Evolutionary conservation across 805 yeast species (phyloP).

Genomic region (Ogataea salicorniae): DNA sequence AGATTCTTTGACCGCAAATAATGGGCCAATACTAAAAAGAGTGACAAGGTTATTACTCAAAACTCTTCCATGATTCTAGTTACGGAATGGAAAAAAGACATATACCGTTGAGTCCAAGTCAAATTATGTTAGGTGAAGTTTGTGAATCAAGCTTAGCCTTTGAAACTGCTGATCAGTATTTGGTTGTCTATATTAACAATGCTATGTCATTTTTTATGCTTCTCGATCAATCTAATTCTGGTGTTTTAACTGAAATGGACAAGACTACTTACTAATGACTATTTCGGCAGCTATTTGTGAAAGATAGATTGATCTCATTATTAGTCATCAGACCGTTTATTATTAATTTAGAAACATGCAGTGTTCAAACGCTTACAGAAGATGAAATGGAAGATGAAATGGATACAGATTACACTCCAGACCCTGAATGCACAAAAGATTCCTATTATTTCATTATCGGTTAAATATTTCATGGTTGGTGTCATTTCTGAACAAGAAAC

Average conservation of each 20-base stretch:
- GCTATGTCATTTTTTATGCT: conserved; percentile 35
- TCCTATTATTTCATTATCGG: not conserved
- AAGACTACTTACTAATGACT: conserved; percentile 50
- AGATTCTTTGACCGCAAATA: no score
- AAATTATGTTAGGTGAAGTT: conserved; percentile 40
- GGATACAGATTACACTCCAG: not conserved
- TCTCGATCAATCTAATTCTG: conserved; percentile 29
- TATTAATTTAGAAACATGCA: conserved; percentile 54
- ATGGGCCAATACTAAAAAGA: no score
- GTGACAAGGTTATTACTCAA: no score
- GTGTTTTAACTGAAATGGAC: not conserved
- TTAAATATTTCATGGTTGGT: conserved; percentile 4
- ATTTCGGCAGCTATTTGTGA: conserved; percentile 71
- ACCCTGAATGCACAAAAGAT: not conserved
- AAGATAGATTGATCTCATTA: conserved; percentile 52
- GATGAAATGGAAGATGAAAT: conserved; percentile 52
- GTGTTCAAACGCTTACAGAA: conserved; percentile 33
- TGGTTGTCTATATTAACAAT: conserved; percentile 60
- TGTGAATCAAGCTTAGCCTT: conserved; percentile 10
- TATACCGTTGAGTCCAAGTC: conserved; percentile 37
- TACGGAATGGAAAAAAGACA: conserved; percentile 56
- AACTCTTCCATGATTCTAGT: no score
- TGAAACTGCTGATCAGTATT: conserved; percentile 66
- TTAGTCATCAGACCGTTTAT: conserved; percentile 64
- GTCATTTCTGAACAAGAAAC: not conserved